These are phyloP conservation scores for Spergularia bocconei DNA, from an alignment of 148 eudicot genomes.

Conservation along the genomic window DNA sequence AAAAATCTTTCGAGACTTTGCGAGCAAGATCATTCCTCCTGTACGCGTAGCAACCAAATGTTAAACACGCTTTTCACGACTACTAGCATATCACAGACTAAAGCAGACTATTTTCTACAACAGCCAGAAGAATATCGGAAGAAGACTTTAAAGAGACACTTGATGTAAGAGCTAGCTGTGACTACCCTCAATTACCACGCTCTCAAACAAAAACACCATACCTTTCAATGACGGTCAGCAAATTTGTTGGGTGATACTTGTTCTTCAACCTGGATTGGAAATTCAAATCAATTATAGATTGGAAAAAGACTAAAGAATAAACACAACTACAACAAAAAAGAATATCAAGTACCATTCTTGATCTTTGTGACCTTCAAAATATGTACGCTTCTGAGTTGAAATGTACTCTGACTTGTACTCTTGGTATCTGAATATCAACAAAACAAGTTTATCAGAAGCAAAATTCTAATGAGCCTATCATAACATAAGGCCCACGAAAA, in stretches of 20 bases:
- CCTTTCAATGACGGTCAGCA: constrained; percentile 84
- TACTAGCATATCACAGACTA: neutral
- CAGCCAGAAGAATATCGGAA: neutral
- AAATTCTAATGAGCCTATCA: neutral
- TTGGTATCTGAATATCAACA: constrained; percentile 57
- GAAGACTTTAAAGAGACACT: neutral
- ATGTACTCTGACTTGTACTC: constrained; percentile 92
- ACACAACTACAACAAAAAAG: neutral
- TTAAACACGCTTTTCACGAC: neutral
- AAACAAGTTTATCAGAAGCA: neutral
- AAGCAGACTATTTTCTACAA: neutral
- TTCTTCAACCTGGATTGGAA: constrained; percentile 70
- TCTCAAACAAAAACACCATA: constrained; percentile 26
- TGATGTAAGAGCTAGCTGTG: neutral
- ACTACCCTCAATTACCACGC: constrained; percentile 5
- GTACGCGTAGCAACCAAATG: neutral
- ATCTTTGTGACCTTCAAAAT: constrained; percentile 90
- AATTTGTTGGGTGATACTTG: constrained; percentile 94
- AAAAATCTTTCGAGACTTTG: constrained; percentile 82
- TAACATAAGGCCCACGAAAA: neutral
- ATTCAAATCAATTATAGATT: constrained; percentile 1
- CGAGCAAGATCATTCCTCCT: constrained; percentile 94
- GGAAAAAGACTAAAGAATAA: neutral
- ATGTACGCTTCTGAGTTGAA: constrained; percentile 82
- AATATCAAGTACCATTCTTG: constrained; percentile 79